Evolutionary conservation across 2,329 filamentous ascomycete genomes (phyloP).

Genomic region (Ophiostoma piceae): DNA sequence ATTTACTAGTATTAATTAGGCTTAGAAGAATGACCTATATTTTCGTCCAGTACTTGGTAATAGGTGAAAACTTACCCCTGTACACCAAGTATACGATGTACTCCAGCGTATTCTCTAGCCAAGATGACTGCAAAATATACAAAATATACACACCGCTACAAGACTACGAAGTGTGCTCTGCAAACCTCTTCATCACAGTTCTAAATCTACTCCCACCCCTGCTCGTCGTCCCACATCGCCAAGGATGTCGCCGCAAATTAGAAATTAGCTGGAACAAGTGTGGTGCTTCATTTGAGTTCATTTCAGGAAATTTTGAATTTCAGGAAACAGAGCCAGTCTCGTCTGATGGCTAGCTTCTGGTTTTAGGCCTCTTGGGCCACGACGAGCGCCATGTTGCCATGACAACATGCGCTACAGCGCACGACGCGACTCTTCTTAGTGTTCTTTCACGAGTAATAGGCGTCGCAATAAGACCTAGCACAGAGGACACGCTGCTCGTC

Average conservation of each 20-base stretch:
- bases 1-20: no score
- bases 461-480: conserved; percentile 4
- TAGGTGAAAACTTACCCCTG: no score
- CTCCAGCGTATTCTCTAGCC: not conserved
- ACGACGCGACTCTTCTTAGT: conserved; percentile 7
- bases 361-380: not conserved
- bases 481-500: conserved; percentile 11
- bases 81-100: no score
- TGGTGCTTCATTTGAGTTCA: conserved; percentile 24
- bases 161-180: no score
- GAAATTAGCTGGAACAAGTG: conserved; percentile 22
- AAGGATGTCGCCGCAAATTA: conserved; percentile 19
- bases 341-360: not conserved
- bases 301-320: not conserved
- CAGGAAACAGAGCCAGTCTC: not conserved
- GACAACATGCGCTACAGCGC: conserved; percentile 15
- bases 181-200: not conserved
- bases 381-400: conserved; percentile 19
- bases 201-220: conserved; percentile 11
- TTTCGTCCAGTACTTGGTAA: no score
- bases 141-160: conserved; percentile 11
- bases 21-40: no score
- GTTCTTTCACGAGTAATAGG: not conserved
- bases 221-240: conserved; percentile 15
- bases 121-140: not conserved